phyloP scores from a whole-genome alignment of 2,329 filamentous ascomycete species.

The Penicillium sp. region DNA sequence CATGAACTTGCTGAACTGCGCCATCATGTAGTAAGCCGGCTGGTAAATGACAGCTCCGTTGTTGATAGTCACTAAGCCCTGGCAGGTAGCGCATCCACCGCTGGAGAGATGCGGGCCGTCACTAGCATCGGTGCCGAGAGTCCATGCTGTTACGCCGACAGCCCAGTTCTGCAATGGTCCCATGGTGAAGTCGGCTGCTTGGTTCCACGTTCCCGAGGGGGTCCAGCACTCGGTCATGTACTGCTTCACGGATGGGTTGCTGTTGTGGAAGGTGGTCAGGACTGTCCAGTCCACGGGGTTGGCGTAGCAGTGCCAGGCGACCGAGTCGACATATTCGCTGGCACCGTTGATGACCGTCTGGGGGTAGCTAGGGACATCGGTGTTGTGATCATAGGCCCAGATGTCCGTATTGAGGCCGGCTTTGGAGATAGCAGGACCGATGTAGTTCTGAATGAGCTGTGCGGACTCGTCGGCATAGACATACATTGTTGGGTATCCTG shows the following conservation, averaged over 20 bases:
- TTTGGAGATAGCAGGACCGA: slow-evolving; percentile 28
- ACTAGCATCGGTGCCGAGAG: slow-evolving; percentile 26
- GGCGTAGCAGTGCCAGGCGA: slow-evolving; percentile 43
- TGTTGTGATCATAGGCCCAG: slow-evolving; percentile 43
- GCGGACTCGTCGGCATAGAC: slow-evolving; percentile 36
- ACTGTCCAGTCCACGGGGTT: slow-evolving; percentile 35
- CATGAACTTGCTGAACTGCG: slow-evolving; percentile 53
- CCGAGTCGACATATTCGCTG: slow-evolving; percentile 27
- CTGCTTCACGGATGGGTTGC: slow-evolving; percentile 33
- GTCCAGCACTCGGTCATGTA: slow-evolving; percentile 45
- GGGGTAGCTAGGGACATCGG: slow-evolving; percentile 35
- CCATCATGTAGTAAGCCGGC: slow-evolving; percentile 55
- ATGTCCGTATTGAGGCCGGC: slow-evolving; percentile 26
- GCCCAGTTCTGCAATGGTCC: slow-evolving; percentile 33
- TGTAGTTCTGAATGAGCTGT: slow-evolving; percentile 30
- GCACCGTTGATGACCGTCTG: slow-evolving; percentile 33
- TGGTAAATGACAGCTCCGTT: slow-evolving; percentile 46
- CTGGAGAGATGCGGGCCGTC: slow-evolving; percentile 28
- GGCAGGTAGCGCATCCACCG: slow-evolving; percentile 29
- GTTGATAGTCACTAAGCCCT: slow-evolving; percentile 28
- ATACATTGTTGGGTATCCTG: slow-evolving; percentile 40
- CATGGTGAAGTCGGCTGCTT: slow-evolving; percentile 29
- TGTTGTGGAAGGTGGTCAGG: slow-evolving; percentile 34
- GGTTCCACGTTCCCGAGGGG: slow-evolving; percentile 25
- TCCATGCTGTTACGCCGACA: slow-evolving; percentile 31